Base-by-base conservation (phyloP, 768 basidiomycete species). In the Mycena belliarum region DNA sequence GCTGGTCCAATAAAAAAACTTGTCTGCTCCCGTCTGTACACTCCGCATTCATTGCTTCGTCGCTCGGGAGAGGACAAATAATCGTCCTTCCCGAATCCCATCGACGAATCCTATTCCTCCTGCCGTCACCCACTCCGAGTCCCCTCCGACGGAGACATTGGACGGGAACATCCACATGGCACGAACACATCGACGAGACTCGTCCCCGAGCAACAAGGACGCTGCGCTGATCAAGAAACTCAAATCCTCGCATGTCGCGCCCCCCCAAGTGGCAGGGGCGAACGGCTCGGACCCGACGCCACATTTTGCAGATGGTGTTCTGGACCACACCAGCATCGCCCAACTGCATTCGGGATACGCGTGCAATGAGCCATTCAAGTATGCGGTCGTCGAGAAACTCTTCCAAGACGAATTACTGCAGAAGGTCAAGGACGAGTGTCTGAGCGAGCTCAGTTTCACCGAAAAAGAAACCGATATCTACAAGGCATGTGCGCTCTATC, bases 381-480 rank as follows among this genome's bases (percentile, higher is more conserved):
- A 95, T 73, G 85, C 85, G 18, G 79, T 92, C 49, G 81, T 97
- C 52, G 85, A 89, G 48, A 83, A 87, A 65, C 79, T 98, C 20
- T 90, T 98, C 72, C 86, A 89, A 65, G 88, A 95, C 63, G 88
- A 88, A 8, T 80, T 98, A 25, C 79, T 98, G 29, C 78, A 79
- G 66, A 80, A 81, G 29, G 93, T 93, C 58, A 89, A 91, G 74
- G 88, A 93, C 65, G 93, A 95, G 71, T 92, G 91, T 64, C 72
- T 90, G 53, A 74, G 76, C 49, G 84, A 93, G 67, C 81, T 95
- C 59, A 87, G 79, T 70, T 94, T 95, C 70, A 82, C 89, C 4
- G 88, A 94, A 76, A 98, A 97, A 75, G 92, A 98, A 79, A 98
- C 96, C 3, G 96, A 98, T 69, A 98, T 98, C 63, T 98, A 98